Conservation (phyloP, 2,329 filamentous ascomycete species). For the Zymoseptoria passerinii region DNA sequence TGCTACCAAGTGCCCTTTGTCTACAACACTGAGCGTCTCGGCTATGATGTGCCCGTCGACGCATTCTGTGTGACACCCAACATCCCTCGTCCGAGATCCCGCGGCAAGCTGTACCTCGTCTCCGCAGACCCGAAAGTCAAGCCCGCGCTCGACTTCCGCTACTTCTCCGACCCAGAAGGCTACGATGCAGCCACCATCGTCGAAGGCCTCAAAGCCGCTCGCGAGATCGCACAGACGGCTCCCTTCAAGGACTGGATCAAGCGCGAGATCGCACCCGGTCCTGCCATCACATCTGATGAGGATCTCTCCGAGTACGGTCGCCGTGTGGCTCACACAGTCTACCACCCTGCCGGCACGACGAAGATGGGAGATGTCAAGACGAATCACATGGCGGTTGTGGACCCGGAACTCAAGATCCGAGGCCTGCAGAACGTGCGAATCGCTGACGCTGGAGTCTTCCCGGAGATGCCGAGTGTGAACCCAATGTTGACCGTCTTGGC, state of each 20-base stretch:
- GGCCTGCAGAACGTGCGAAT: conserved; percentile 68
- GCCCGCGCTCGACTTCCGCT: conserved; percentile 78
- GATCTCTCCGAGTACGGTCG: conserved; percentile 75
- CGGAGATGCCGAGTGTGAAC: conserved; percentile 78
- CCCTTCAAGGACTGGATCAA: conserved; percentile 80
- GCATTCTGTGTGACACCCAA: conserved; percentile 93
- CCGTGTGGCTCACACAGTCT: conserved; percentile 76
- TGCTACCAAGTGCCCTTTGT: conserved; percentile 94
- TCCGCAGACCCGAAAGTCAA: conserved; percentile 67
- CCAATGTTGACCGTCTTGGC: conserved; percentile 84
- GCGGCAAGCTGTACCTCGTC: conserved; percentile 69
- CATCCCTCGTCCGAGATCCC: conserved; percentile 73
- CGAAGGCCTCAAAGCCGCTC: conserved; percentile 67
- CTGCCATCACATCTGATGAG: conserved; percentile 65
- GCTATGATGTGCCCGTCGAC: conserved; percentile 62
- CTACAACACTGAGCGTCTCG: conserved; percentile 70
- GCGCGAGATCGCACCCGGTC: conserved; percentile 71
- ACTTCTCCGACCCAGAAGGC: conserved; percentile 79
- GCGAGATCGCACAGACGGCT: conserved; percentile 62
- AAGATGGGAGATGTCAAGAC: conserved; percentile 72
- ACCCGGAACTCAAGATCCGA: conserved; percentile 61
- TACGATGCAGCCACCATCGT: conserved; percentile 79
- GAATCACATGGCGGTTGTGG: conserved; percentile 72
- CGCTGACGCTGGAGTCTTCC: conserved; percentile 81
- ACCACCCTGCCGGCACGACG: conserved; percentile 81